Base-by-base conservation (phyloP, 2,329 filamentous ascomycete genomes). In the Hansfordia pulvinata region DNA sequence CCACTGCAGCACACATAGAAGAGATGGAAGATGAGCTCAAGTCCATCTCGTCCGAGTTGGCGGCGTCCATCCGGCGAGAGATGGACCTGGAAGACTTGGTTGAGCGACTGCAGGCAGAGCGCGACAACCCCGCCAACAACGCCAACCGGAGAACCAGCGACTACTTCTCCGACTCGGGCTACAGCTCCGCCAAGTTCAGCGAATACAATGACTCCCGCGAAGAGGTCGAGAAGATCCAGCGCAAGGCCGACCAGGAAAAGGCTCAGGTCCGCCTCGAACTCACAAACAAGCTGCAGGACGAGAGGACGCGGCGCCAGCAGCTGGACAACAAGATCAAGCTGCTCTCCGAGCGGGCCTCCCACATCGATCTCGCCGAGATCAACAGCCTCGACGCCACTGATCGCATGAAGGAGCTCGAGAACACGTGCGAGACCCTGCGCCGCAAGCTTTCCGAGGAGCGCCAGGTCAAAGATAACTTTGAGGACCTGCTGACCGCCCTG, bases 31-130 rank as follows among this genome's bases (percentile, higher is more conserved):
- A 85, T 49, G 90, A 98, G 62, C 56, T 98, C 39, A 83, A 83
- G 42, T 81, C 88, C 52, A 88, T 98, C 55, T 93, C 84, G 59
- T 70, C 76, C 33, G 90, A 98, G 63, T 63, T 98, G 49, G 90
- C 90, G 18, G 70, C 76, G 39, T 96, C 90, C 16, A 96, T 98
- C 45, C 75, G 82, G 42, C 74, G 90, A 34, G 90, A 98, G 58
- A 88, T 98, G 70, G 90, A 98, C 41, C 56, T 98, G 17, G 90
- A 98, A 52, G 90, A 98, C 50, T 64, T 96, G 24, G 76, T 96
- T 1, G 90, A 98, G 38, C 68, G 80, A 31, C 58, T 93, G 40
- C 86, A 94, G 49, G 60, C 73, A n/a, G 85, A 94, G 44, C 64
- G 65, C 35, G 66, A 62, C 50, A 64, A 73, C 52, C 45, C 64